A percentile compares a stretch with the other conserved stretches of the same genome.
Conservation (phyloP, 2,329 filamentous ascomycete genomes). For the Monilinia vaccinii-corymbosi region DNA sequence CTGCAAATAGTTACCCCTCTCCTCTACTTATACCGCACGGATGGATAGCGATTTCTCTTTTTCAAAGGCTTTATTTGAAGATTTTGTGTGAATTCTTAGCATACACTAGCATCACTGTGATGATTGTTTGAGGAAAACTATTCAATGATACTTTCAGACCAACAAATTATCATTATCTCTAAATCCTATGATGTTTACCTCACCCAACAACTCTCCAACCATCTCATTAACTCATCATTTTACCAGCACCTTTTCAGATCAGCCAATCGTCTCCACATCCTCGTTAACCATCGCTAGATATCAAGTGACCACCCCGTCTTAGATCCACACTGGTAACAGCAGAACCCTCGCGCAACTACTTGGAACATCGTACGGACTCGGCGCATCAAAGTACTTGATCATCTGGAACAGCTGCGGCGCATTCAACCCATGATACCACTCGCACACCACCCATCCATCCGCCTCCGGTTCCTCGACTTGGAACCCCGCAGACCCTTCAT, state of each 20-base stretch:
- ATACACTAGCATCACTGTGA: not conserved
- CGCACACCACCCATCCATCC: conserved; percentile 24
- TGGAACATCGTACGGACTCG: conserved; percentile 10
- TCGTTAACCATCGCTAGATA: not conserved
- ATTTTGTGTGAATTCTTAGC: not conserved
- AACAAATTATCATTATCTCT: not conserved
- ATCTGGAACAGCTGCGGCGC: conserved; percentile 22
- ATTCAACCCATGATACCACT: conserved; percentile 22
- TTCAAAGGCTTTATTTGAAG: not conserved
- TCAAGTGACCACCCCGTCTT: not conserved
- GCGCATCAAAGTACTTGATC: conserved; percentile 17
- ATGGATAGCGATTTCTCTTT: too few relatives aligned
- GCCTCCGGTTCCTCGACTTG: conserved; percentile 12
- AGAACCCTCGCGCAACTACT: conserved; percentile 17
- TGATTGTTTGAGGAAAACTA: not conserved
- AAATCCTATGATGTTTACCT: not conserved
- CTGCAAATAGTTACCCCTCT: not conserved
- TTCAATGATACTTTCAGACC: not conserved
- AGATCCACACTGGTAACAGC: conserved; percentile 14
- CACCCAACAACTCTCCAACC: not conserved
- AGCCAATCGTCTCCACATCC: not conserved
- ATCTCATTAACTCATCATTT: not conserved
- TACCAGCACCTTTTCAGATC: not conserved
- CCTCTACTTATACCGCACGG: too few relatives aligned
- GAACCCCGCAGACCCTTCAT: conserved; percentile 13